Conservation (phyloP, 352 stramenopile genomes). For the Globisporangium cylindrosporum region DNA sequence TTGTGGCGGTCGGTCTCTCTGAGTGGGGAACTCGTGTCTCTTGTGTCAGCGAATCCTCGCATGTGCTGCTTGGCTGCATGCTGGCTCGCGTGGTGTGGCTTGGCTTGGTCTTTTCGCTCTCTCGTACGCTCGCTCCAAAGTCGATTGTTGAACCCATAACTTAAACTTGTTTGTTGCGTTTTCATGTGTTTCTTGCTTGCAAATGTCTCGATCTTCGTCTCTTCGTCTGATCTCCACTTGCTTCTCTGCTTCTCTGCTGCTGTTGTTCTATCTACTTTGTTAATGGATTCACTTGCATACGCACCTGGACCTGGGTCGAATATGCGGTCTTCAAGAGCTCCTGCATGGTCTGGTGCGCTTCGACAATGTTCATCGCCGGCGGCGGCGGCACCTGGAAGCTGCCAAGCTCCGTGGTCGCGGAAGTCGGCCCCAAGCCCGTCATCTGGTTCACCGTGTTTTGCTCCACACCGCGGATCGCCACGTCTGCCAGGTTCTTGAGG, state of each 20-base stretch:
- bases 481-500: conserved; percentile 79
- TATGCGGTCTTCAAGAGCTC: conserved; percentile 80
- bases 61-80: no score
- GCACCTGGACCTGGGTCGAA: conserved; percentile 77
- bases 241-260: neutral
- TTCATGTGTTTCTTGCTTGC: neutral
- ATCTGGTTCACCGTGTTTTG: conserved; percentile 66
- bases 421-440: conserved; percentile 14
- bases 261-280: conserved; percentile 20
- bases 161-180: conserved; percentile 23
- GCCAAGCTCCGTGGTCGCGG: conserved; percentile 19
- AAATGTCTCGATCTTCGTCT: neutral
- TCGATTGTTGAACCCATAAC: conserved; percentile 26
- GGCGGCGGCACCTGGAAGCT: conserved; percentile 39
- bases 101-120: neutral
- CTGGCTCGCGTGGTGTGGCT: neutral
- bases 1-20: neutral
- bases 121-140: neutral
- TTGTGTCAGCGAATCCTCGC: neutral
- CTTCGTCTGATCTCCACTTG: neutral
- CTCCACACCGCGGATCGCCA: conserved; percentile 74
- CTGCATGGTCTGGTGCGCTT: conserved; percentile 79
- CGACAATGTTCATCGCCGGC: conserved; percentile 57
- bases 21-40: neutral
- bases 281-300: conserved; percentile 75